phyloP scores from a whole-genome alignment of 805 yeast genomes.

The Starmerella khaoyaiensis region DNA sequence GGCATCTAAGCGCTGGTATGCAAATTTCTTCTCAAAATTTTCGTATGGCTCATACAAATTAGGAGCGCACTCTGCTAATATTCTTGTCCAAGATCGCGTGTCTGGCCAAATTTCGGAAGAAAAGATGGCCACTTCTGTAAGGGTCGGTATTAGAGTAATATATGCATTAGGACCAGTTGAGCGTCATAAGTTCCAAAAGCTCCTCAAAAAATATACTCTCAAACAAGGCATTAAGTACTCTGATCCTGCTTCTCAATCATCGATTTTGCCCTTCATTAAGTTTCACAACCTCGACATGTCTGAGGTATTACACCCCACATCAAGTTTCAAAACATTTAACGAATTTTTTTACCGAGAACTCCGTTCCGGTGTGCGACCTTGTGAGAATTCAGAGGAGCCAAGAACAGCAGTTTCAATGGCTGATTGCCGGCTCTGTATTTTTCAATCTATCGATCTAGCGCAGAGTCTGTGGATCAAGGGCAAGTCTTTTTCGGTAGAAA shows the following conservation, averaged over 20 bases:
- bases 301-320: constrained; percentile 47
- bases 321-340: constrained; percentile 57
- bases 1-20: constrained; percentile 82
- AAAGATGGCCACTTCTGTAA: constrained; percentile 76
- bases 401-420: constrained; percentile 62
- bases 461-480: constrained; percentile 86
- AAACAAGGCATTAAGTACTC: constrained; percentile 84
- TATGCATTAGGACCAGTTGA: constrained; percentile 81
- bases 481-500: constrained; percentile 50
- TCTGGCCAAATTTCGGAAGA: constrained; percentile 89
- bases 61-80: constrained; percentile 87
- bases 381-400: constrained; percentile 44
- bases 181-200: constrained; percentile 59
- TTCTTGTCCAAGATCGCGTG: constrained; percentile 79
- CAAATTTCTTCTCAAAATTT: constrained; percentile 66
- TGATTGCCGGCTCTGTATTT: constrained; percentile 73
- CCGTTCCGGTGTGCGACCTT: constrained; percentile 54
- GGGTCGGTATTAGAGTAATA: constrained; percentile 72
- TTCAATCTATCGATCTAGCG: constrained; percentile 45
- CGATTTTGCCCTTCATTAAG: constrained; percentile 63
- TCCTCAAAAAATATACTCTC: constrained; percentile 52
- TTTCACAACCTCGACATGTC: constrained; percentile 69
- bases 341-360: constrained; percentile 77
- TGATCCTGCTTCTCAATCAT: constrained; percentile 46
- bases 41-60: constrained; percentile 78